These are phyloP conservation scores for Pichia nanzhaoensis DNA, from an alignment of 805 yeast species.

Conservation along the genomic window DNA sequence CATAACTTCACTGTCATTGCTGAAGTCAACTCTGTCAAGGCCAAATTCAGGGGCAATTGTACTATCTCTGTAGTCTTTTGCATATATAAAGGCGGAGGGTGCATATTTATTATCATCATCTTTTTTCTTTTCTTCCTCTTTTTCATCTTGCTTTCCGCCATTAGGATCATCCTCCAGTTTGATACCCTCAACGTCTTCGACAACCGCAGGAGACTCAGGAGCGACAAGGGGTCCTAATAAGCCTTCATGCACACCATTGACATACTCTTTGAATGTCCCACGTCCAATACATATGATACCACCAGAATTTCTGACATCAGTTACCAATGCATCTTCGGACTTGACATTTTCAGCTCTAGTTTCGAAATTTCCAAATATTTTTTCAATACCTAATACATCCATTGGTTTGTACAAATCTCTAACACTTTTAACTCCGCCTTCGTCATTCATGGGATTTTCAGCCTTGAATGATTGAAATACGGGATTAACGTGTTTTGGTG, in stretches of 20 bases:
- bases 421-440: slow-evolving; percentile 19
- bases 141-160: slow-evolving; percentile 16
- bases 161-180: slow-evolving; percentile 12
- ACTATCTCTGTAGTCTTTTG: slow-evolving; percentile 50
- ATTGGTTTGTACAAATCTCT: slow-evolving; percentile 35
- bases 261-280: slow-evolving; percentile 91
- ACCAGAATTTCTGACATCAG: slow-evolving; percentile 49
- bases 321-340: slow-evolving; percentile 42
- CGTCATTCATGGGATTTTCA: background rate
- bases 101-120: slow-evolving; percentile 27
- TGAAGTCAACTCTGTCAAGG: slow-evolving; percentile 6
- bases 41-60: slow-evolving; percentile 57
- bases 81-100: slow-evolving; percentile 52
- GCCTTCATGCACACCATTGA: slow-evolving; percentile 91
- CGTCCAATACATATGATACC: slow-evolving; percentile 91
- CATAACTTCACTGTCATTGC: slow-evolving; percentile 2
- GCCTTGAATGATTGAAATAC: slow-evolving; percentile 8
- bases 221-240: slow-evolving; percentile 77
- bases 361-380: slow-evolving; percentile 12
- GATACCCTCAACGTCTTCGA: slow-evolving; percentile 10
- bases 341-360: slow-evolving; percentile 14
- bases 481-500: slow-evolving; percentile 5
- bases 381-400: slow-evolving; percentile 54
- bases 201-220: slow-evolving; percentile 18
- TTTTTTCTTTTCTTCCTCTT: slow-evolving; percentile 20